phyloP scores from a whole-genome alignment of 768 basidiomycete species.

The Termitomyces sp. region DNA sequence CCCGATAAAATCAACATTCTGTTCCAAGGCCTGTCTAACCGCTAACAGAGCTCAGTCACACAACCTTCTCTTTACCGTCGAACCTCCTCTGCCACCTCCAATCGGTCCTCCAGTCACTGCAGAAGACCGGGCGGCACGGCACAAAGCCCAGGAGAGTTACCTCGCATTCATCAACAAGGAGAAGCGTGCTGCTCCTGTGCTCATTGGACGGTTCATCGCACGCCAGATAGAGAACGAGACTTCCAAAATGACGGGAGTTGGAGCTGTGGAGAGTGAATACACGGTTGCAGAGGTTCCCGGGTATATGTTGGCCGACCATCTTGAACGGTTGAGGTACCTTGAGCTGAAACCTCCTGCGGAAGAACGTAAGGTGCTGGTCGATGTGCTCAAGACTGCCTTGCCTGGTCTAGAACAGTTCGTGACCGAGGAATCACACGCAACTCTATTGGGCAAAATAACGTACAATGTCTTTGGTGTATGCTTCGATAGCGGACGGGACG shows the following conservation, averaged over 20 bases:
- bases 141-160: conserved; percentile 58
- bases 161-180: conserved; percentile 51
- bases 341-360: conserved; percentile 47
- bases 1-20: conserved; percentile 60
- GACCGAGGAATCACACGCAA: conserved; percentile 57
- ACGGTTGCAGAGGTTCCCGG: conserved; percentile 45
- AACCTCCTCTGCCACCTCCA: conserved; percentile 53
- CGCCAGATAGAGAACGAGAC: conserved; percentile 68
- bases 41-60: conserved; percentile 58
- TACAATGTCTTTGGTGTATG: conserved; percentile 80
- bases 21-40: conserved; percentile 65
- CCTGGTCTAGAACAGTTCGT: conserved; percentile 74
- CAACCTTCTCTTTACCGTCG: conserved; percentile 67
- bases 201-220: conserved; percentile 71
- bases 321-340: conserved; percentile 70
- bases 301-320: conserved; percentile 71
- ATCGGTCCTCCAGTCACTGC: conserved; percentile 27
- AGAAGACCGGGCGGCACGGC: conserved; percentile 39
- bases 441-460: conserved; percentile 63
- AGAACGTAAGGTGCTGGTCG: conserved; percentile 46
- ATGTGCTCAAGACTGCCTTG: conserved; percentile 56
- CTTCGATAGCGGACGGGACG: conserved; percentile 60
- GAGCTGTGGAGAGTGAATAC: conserved; percentile 32
- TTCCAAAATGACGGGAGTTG: conserved; percentile 39
- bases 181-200: conserved; percentile 41